phyloP scores from a whole-genome alignment of 169 alveolate species.

The Plasmodium fragile region DNA sequence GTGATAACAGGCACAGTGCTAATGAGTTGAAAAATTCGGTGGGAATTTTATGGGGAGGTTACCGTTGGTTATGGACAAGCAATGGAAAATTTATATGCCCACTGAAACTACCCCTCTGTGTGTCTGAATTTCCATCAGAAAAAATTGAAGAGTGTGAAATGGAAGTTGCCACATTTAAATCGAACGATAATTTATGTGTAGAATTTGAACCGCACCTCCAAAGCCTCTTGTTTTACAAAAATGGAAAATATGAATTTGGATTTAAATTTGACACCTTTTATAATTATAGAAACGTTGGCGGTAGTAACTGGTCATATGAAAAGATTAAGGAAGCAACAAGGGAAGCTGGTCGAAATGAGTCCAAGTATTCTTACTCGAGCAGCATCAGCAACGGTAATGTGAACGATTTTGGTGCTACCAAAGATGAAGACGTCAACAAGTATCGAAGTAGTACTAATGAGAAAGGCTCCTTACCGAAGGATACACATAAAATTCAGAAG shows the following conservation, averaged over 20 bases:
- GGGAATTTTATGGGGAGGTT: constrained; percentile 82
- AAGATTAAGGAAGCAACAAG: constrained; percentile 2
- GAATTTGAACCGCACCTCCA: constrained; percentile 88
- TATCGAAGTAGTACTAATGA: background rate
- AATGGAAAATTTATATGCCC: constrained; percentile 84
- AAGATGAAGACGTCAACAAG: background rate
- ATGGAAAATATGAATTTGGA: constrained; percentile 83
- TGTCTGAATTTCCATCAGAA: constrained; percentile 57
- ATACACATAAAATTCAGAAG: background rate
- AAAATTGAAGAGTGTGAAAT: constrained; percentile 70
- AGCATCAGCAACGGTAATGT: constrained; percentile 14
- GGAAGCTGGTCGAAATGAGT: background rate
- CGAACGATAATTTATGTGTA: constrained; percentile 81
- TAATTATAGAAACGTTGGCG: constrained; percentile 48
- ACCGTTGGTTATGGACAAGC: constrained; percentile 86
- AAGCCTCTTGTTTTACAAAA: constrained; percentile 84
- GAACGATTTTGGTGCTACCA: constrained; percentile 3
- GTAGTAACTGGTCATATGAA: constrained; percentile 8
- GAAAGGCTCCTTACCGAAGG: constrained; percentile 5
- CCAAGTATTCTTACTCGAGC: constrained; percentile 23
- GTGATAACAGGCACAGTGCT: background rate
- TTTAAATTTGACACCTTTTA: constrained; percentile 88
- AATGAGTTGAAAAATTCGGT: constrained; percentile 40
- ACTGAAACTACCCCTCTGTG: constrained; percentile 79
- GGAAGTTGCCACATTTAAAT: constrained; percentile 48